These are phyloP conservation scores for Physcomitrellopsis africana DNA, from an alignment of 225 moss, liverwort and hornwort species.

Conservation along the genomic window DNA sequence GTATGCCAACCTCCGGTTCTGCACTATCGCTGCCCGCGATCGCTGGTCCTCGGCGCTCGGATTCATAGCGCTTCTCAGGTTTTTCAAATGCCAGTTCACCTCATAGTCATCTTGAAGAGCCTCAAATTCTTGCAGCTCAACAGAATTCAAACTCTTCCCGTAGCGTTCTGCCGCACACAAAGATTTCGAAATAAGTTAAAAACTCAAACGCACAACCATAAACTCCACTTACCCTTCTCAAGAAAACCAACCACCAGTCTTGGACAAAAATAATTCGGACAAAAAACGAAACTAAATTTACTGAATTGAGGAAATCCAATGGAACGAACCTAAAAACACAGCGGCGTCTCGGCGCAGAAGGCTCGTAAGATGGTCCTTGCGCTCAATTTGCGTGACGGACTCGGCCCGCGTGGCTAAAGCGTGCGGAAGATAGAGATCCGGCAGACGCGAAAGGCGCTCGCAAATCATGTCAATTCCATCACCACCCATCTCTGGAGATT, in stretches of 20 bases:
- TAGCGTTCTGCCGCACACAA: conserved; percentile 57
- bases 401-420: conserved; percentile 56
- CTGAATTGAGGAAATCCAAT: background rate
- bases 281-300: too few relatives aligned
- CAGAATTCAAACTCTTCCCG: conserved; percentile 56
- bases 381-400: conserved; percentile 51
- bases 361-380: conserved; percentile 56
- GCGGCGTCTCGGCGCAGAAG: conserved; percentile 71
- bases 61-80: conserved; percentile 55
- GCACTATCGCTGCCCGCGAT: conserved; percentile 55
- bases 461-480: conserved; percentile 63
- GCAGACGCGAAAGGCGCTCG: conserved; percentile 56
- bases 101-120: conserved; percentile 66
- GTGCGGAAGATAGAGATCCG: conserved; percentile 68
- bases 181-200: background rate
- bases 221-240: background rate
- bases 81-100: conserved; percentile 71
- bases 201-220: conserved; percentile 10
- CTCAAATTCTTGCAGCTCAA: conserved; percentile 70
- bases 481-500: conserved; percentile 42
- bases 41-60: conserved; percentile 61
- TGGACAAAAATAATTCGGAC: background rate
- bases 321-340: conserved; percentile 54
- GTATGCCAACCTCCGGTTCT: conserved; percentile 68
- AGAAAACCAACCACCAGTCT: conserved; percentile 1